A percentile compares a stretch with the other conserved stretches of the same genome.
These are phyloP conservation scores for Juncus inflexus DNA, from an alignment of 176 grass and related monocot species.

Conservation along the genomic window DNA sequence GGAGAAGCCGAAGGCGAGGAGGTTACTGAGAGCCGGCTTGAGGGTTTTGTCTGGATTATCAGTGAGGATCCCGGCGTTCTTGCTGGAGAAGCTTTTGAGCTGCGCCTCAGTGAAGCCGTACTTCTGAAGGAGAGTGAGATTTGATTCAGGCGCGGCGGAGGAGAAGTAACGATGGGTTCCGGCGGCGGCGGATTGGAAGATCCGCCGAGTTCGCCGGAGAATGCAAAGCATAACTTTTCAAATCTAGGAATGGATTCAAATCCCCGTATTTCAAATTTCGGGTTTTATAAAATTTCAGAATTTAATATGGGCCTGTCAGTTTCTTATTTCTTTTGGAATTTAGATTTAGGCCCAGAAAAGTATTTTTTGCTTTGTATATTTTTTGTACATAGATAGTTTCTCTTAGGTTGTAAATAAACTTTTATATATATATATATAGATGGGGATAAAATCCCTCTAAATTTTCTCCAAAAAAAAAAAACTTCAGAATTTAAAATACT, in stretches of 20 bases:
- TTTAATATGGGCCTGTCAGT: too few relatives aligned
- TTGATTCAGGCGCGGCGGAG: constrained; percentile 18
- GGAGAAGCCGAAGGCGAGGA: constrained; percentile 21
- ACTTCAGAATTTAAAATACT: too few relatives aligned
- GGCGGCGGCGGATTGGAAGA: constrained; percentile 4
- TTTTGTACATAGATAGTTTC: too few relatives aligned
- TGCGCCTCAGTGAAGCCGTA: constrained; percentile 37
- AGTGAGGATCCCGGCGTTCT: constrained; percentile 6
- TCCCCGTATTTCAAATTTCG: too few relatives aligned
- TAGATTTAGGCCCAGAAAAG: too few relatives aligned
- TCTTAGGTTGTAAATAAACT: too few relatives aligned
- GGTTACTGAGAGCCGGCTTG: constrained; percentile 43
- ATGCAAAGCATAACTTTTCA: not conserved
- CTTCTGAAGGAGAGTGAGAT: constrained; percentile 21
- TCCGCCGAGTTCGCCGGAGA: not conserved
- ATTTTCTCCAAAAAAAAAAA: too few relatives aligned
- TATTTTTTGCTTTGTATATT: too few relatives aligned
- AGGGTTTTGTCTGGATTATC: constrained; percentile 20
- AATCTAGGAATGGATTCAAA: not conserved
- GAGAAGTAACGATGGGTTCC: not conserved
- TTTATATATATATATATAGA: too few relatives aligned
- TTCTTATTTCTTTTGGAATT: too few relatives aligned
- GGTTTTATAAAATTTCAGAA: not conserved
- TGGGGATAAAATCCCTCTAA: too few relatives aligned
- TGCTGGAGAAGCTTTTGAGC: not conserved